phyloP scores from a whole-genome alignment of 352 stramenopile species.

The Globisporangium yorkense region DNA sequence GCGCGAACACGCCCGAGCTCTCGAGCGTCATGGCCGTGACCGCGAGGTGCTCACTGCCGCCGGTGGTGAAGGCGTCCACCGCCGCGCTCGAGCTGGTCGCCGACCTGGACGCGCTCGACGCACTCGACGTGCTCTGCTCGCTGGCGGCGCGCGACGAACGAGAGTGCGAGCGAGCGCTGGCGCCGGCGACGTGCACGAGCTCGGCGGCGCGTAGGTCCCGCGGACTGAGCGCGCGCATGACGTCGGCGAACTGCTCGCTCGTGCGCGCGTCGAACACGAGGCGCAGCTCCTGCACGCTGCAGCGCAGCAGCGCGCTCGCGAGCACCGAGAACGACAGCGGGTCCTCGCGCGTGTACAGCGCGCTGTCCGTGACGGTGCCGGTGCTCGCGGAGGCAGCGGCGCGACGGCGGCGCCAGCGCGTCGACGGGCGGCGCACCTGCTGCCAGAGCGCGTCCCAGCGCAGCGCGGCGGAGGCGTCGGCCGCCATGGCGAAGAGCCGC shows the following conservation, averaged over 20 bases:
- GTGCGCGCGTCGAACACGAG: slow-evolving; percentile 13
- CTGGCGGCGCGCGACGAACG: background rate
- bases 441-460: slow-evolving; percentile 24
- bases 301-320: slow-evolving; percentile 6
- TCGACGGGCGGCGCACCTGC: slow-evolving; percentile 16
- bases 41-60: slow-evolving; percentile 21
- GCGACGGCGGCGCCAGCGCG: slow-evolving; percentile 20
- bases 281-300: slow-evolving; percentile 10
- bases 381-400: background rate
- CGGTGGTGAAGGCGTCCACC: too few species aligned
- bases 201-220: slow-evolving; percentile 3
- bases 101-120: background rate
- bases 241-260: slow-evolving; percentile 11
- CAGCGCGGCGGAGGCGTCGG: slow-evolving; percentile 17
- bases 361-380: slow-evolving; percentile 8
- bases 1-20: slow-evolving; percentile 26
- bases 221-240: slow-evolving; percentile 6
- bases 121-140: background rate
- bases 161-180: background rate
- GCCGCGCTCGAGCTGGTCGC: slow-evolving; percentile 12
- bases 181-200: slow-evolving; percentile 3
- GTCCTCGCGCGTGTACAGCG: slow-evolving; percentile 12
- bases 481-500: slow-evolving; percentile 25
- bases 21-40: slow-evolving; percentile 37
- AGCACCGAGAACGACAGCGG: slow-evolving; percentile 12